A percentile compares a stretch with the other conserved stretches of the same genome.
Conservation (phyloP, 129 eudicot genomes). For the Escallonia rubra region DNA sequence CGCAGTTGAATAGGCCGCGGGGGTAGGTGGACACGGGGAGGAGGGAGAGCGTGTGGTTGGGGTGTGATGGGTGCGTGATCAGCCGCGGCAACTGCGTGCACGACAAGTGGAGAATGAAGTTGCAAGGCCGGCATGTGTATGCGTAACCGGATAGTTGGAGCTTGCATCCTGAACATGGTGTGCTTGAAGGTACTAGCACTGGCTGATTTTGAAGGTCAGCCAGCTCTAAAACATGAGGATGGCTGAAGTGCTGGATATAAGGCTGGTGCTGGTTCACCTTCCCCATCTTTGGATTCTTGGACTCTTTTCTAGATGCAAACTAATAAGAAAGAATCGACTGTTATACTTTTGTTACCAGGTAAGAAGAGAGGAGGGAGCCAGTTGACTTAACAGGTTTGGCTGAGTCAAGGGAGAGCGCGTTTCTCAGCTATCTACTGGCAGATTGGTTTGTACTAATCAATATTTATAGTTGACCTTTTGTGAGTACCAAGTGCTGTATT, state of each 20-base stretch:
- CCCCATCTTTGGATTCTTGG: conserved; percentile 17
- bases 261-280: conserved; percentile 26
- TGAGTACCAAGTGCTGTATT: too few relatives aligned
- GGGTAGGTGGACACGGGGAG: conserved; percentile 47
- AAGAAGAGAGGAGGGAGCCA: too few relatives aligned
- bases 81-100: conserved; percentile 47
- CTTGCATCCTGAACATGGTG: conserved; percentile 46
- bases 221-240: conserved; percentile 44
- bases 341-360: too few relatives aligned
- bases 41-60: conserved; percentile 39
- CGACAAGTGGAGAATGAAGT: conserved; percentile 43
- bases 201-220: conserved; percentile 3
- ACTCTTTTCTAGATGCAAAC: too few relatives aligned
- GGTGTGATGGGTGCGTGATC: conserved; percentile 58
- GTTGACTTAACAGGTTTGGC: too few relatives aligned
- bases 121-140: conserved; percentile 51
- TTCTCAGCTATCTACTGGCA: too few relatives aligned
- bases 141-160: conserved; percentile 17
- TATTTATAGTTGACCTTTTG: too few relatives aligned
- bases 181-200: not conserved
- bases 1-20: conserved; percentile 51
- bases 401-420: too few relatives aligned
- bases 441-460: too few relatives aligned
- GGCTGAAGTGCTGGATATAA: conserved; percentile 46
- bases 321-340: too few relatives aligned